Percentiles rank a stretch among this genome's conserved stretches.
phyloP scores from a whole-genome alignment of 768 basidiomycete genomes.

The Tylopilus plumbeoviolaceoides region DNA sequence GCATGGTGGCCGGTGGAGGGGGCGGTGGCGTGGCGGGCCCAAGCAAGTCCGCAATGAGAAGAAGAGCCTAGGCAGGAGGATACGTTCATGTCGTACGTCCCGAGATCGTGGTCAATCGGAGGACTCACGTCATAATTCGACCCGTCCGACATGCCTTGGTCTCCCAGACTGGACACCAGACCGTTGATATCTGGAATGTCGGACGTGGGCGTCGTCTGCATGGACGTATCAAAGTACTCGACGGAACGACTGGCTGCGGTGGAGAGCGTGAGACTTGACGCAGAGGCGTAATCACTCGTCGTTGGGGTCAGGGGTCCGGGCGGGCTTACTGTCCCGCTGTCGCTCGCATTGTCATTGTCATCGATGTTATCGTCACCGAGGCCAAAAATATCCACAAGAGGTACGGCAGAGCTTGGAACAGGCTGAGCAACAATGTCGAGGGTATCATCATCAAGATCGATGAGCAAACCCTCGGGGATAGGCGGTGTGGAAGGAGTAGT shows the following conservation, averaged over 20 bases:
- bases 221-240: constrained; percentile 26
- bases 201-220: constrained; percentile 29
- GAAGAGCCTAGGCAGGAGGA: constrained; percentile 44
- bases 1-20: constrained; percentile 1
- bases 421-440: constrained; percentile 20
- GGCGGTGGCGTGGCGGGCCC: constrained; percentile 42
- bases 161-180: constrained; percentile 53
- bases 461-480: constrained; percentile 50
- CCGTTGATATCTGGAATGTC: constrained; percentile 60
- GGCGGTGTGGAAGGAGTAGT: constrained; percentile 28
- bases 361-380: constrained; percentile 17
- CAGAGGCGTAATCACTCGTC: constrained; percentile 23
- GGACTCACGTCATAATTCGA: constrained; percentile 63
- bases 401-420: constrained; percentile 8
- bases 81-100: constrained; percentile 20
- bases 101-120: constrained; percentile 21
- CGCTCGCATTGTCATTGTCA: constrained; percentile 25
- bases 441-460: constrained; percentile 49
- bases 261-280: constrained; percentile 27
- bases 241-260: constrained; percentile 22
- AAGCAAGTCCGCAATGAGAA: constrained; percentile 57
- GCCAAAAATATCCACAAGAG: constrained; percentile 24
- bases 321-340: constrained; percentile 31
- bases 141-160: constrained; percentile 41
- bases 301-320: constrained; percentile 31